Base-by-base conservation (phyloP, 2,329 filamentous ascomycete species). In the Hypoxylon sp. region DNA sequence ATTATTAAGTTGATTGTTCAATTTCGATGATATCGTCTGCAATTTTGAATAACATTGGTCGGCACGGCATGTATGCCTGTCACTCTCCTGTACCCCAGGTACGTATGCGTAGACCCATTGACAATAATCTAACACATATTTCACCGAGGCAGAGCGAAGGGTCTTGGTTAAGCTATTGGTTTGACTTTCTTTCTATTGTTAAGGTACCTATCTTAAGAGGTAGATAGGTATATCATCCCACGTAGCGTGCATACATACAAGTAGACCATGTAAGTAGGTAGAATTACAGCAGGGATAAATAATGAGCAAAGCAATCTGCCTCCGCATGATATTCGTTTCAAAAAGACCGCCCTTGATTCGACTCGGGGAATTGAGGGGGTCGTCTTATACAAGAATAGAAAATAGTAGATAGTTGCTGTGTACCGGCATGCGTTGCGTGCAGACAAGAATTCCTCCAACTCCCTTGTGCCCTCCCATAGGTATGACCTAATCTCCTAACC, bases 171-270 rank as follows among this genome's bases (percentile, higher is more conserved):
- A 48, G 30, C 13, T 21, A 36, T 61, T 59, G 11, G 36, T 34
- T 62, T 60, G 36, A 51, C 61, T 51, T n/a, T 53, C 21, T 41
- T 45, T 61, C 41, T 64, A 64, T 65, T 65, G 45, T 28, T 28
- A 49, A 59, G 53, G 28, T 63, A 60, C 59, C 49, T 60, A 60
- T 62, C 49, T 60, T 28, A 30, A 6, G 28, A 30, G 28, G 28
- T 30, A 30, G 28, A 30, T 30, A 30, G 10, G 23, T 56, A 28
- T 52, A 43, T 63, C 57, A 17, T 65, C 28, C 53, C 25, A 68
- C 46, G 52, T 64, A 61, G 57, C 41, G 38, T 34, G 14, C 43
- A 55, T 57, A 51, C 23, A 52, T 60, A 57, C 38, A 60, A 49
- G 19, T 48, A 46, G 13, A 36, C 34, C 30, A 21, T 49, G 41